Evolutionary conservation across 805 yeast genomes (phyloP).

Genomic region (Starmerella stellata): DNA sequence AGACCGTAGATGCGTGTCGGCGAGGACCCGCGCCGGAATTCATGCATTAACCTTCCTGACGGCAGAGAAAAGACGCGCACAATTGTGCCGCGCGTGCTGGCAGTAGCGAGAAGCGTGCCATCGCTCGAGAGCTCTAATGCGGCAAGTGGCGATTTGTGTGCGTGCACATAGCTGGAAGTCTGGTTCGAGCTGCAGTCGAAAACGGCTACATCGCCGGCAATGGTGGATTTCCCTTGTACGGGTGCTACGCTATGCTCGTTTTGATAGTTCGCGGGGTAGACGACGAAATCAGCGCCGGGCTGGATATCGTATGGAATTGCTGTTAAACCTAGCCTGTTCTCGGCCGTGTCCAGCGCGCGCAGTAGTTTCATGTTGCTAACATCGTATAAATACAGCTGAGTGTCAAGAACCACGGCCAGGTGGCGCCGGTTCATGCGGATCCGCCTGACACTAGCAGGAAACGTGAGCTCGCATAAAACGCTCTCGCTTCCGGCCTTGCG

Average conservation of each 20-base stretch:
- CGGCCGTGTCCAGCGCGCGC: conserved; percentile 44
- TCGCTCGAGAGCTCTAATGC: conserved; percentile 50
- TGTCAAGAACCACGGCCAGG: conserved; percentile 55
- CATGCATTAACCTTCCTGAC: conserved; percentile 37
- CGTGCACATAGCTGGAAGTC: conserved; percentile 66
- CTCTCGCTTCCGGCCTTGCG: conserved; percentile 32
- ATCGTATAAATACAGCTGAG: conserved; percentile 76
- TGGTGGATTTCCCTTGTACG: neutral
- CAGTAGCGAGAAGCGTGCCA: conserved; percentile 70
- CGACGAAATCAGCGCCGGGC: neutral
- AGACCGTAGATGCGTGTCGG: conserved; percentile 64
- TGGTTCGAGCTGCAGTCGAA: conserved; percentile 59
- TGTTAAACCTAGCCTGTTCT: conserved; percentile 29
- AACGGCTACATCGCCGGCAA: conserved; percentile 48
- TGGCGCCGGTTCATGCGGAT: conserved; percentile 70
- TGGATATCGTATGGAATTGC: conserved; percentile 11
- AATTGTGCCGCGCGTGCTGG: conserved; percentile 79
- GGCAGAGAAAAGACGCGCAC: conserved; percentile 60
- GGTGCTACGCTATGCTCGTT: conserved; percentile 4
- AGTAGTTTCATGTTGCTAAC: conserved; percentile 73
- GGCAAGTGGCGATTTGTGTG: conserved; percentile 66
- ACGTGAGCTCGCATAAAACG: conserved; percentile 71
- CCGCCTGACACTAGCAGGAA: conserved; percentile 55
- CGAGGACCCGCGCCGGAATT: conserved; percentile 73
- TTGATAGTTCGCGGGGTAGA: neutral